These are phyloP conservation scores for Russula griseocarnosa DNA, from an alignment of 768 basidiomycete genomes.

Conservation along the genomic window DNA sequence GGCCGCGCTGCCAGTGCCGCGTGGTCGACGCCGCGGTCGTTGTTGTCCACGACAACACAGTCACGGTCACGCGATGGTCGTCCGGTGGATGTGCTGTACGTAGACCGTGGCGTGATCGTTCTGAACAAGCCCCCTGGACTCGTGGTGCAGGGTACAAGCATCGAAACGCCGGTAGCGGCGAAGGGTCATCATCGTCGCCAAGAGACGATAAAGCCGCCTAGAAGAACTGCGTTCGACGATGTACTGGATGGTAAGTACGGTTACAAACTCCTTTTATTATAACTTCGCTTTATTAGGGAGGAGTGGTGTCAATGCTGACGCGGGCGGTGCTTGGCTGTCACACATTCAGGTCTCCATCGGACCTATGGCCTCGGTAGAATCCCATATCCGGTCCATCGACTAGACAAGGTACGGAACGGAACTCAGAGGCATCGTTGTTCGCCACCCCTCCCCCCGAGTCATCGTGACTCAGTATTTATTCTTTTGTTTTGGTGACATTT, in stretches of 20 bases:
- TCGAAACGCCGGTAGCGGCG: background rate
- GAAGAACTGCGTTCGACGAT: slow-evolving; percentile 2
- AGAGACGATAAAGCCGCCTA: background rate
- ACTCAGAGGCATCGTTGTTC: no score
- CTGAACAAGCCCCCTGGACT: slow-evolving; percentile 28
- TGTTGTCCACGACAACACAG: background rate
- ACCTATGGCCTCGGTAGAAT: background rate
- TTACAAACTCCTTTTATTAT: background rate
- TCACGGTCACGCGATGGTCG: background rate
- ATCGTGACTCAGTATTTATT: no score
- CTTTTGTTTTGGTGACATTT: no score
- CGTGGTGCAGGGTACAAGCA: slow-evolving; percentile 18
- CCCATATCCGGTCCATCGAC: slow-evolving; percentile 28
- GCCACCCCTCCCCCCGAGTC: no score
- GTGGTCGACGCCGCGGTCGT: background rate
- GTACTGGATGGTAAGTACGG: slow-evolving; percentile 15
- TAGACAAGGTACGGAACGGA: slow-evolving; percentile 26
- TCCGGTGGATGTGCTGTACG: slow-evolving; percentile 13
- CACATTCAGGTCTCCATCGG: slow-evolving; percentile 14
- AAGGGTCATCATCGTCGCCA: background rate
- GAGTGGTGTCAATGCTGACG: background rate
- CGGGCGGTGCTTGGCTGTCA: background rate
- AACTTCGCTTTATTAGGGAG: background rate
- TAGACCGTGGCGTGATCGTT: slow-evolving; percentile 27
- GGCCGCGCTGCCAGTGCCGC: background rate